Evolutionary conservation across 2,329 filamentous ascomycete species (phyloP).

Genomic region (Drechslera avenae): DNA sequence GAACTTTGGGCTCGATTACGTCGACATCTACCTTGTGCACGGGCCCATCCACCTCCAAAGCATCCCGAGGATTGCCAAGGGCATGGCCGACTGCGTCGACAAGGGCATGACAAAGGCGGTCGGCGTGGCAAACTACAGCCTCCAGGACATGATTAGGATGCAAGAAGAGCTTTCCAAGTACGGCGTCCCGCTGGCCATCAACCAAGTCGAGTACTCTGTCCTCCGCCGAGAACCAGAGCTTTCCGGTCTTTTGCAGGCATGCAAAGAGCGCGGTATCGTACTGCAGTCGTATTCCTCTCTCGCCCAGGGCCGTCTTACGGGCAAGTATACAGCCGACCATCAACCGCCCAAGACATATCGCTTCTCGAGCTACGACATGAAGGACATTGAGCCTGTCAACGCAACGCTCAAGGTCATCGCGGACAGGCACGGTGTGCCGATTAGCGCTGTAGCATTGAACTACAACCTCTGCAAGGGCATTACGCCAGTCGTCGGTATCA

Average conservation of each 20-base stretch:
- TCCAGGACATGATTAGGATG: conserved; percentile 2
- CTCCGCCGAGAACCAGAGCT: conserved; percentile 51
- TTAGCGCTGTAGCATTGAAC: conserved; percentile 52
- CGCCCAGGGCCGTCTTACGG: conserved; percentile 42
- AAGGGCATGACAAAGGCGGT: not conserved
- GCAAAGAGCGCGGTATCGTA: conserved; percentile 47
- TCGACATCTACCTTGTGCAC: conserved; percentile 2
- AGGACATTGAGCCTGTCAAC: conserved; percentile 49
- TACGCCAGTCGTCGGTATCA: conserved; percentile 51
- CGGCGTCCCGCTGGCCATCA: conserved; percentile 49
- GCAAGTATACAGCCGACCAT: conserved; percentile 45
- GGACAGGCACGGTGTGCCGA: conserved; percentile 39
- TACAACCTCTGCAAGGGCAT: conserved; percentile 54
- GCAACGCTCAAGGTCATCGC: conserved; percentile 46
- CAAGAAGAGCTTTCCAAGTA: conserved; percentile 1
- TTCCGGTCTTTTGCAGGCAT: conserved; percentile 47
- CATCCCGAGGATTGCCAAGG: conserved; percentile 1
- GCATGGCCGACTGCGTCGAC: conserved; percentile 3
- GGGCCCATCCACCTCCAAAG: conserved; percentile 3
- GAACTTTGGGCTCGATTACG: conserved; percentile 1
- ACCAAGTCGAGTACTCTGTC: conserved; percentile 54
- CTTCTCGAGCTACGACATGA: conserved; percentile 53
- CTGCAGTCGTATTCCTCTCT: conserved; percentile 53
- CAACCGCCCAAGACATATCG: conserved; percentile 46
- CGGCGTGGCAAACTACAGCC: conserved; percentile 1